Evolutionary conservation across 805 yeast genomes (phyloP), one percentile per base, ranked within the genome.

Genomic region (Saccharomycopsis schoenii): DNA sequence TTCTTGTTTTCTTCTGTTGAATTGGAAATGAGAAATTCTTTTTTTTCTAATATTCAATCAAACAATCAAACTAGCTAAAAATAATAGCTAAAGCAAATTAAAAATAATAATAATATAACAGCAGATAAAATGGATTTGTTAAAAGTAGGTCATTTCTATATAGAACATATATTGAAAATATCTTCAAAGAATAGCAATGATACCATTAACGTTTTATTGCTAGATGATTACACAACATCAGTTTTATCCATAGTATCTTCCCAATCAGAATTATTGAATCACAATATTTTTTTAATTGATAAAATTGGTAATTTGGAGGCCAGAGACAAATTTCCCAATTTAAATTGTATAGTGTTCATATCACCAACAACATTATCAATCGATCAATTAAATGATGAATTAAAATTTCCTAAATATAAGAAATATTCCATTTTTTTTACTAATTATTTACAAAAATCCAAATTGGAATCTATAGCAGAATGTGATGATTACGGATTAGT

Each of bases 231-330:
- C 65, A 93, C 99, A 1, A 88, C 96, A 5, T 79, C 91, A 0
- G 83, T 91, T 25, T 82, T 94, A 24, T 90, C 97, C n/a, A 79
- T 94, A 81, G 84, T 88, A 67, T 83, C 96, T 36, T 88, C 97
- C 1, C 99, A 94, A 70, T 85, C 96, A 2, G 88, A 85, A 60
- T 77, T 94, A 55, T 78, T 94, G 43, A 83, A 86, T 66, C 82
- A 89, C 66, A 96, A 93, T 64, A 82, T 94, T n/a, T 90, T 88
- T 62, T 77, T 94, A 57, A 85, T 90, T 55, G 97, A 90, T 63
- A 80, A 82, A 47, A 71, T 85, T 29, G 88, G 84, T 61, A 85
- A 86, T 69, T 40, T 60, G 40, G 66, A 70, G 5, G 73, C 77
- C 55, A 77, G 94, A 54, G 89, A 85, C 67, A 80, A 80, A 51